A percentile compares a stretch with the other conserved stretches of the same genome.
phyloP scores from a whole-genome alignment of 306 rosid genomes.

The Quercus wislizeni region DNA sequence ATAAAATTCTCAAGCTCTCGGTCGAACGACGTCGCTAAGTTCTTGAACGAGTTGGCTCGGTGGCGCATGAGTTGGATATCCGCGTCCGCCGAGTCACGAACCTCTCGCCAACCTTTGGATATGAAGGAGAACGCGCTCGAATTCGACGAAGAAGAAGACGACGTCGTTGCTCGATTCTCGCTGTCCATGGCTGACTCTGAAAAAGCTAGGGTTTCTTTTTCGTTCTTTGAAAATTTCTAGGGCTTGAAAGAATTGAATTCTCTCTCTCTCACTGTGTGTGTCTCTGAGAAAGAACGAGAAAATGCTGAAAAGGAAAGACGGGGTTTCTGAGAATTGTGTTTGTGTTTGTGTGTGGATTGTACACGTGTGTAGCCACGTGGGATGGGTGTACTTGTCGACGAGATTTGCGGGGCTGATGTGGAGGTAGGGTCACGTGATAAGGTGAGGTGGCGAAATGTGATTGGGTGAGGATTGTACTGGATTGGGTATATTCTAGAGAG shows the following conservation, averaged over 20 bases:
- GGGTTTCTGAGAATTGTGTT: neutral
- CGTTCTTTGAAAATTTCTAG: neutral
- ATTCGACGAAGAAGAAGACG: constrained; percentile 49
- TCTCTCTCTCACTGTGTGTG: neutral
- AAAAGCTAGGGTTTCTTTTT: constrained; percentile 5
- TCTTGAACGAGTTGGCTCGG: constrained; percentile 90
- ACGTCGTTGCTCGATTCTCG: constrained; percentile 42
- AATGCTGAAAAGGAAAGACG: neutral
- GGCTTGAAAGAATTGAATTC: too few relatives aligned
- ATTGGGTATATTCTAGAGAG: constrained; percentile 25
- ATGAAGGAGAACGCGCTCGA: constrained; percentile 76
- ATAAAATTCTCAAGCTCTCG: constrained; percentile 88
- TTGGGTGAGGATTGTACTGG: constrained; percentile 16
- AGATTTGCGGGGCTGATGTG: constrained; percentile 20
- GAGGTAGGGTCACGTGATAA: neutral
- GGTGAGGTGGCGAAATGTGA: constrained; percentile 3
- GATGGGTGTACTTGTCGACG: constrained; percentile 6
- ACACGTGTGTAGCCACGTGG: constrained; percentile 41
- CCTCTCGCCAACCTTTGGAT: constrained; percentile 92
- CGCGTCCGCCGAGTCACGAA: constrained; percentile 92
- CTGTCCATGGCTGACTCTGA: constrained; percentile 42
- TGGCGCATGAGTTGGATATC: constrained; percentile 79
- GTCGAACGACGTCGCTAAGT: constrained; percentile 85
- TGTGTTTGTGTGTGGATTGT: neutral
- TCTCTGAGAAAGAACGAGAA: too few relatives aligned